Percentiles rank a stretch among this genome's conserved stretches.
Conservation (phyloP, 352 stramenopile species). For the Thalassiosira exigua region DNA sequence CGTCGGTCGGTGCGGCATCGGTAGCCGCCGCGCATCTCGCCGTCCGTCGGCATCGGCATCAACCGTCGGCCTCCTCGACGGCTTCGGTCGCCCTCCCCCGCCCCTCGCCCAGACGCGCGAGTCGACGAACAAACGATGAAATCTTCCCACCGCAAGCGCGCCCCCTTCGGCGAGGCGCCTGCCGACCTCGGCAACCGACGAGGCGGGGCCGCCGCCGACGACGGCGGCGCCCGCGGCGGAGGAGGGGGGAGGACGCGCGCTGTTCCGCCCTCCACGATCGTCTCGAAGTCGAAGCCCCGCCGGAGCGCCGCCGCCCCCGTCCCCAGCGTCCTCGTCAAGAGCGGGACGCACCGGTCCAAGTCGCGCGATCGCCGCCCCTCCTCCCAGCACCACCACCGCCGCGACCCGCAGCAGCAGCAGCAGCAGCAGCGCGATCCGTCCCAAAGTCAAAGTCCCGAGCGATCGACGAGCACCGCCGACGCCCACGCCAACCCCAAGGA, state of each 20-base stretch:
- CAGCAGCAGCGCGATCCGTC: not conserved
- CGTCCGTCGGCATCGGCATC: too few relatives aligned
- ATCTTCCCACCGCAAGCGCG: conserved; percentile 16
- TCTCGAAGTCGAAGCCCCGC: not conserved
- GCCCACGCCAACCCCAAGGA: not conserved
- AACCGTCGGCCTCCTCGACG: too few relatives aligned
- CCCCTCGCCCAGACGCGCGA: too few relatives aligned
- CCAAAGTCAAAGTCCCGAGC: too few relatives aligned
- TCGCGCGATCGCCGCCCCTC: not conserved
- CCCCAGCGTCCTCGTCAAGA: conserved; percentile 5
- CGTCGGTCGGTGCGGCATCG: too few relatives aligned
- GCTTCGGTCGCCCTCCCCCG: too few relatives aligned
- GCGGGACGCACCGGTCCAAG: not conserved
- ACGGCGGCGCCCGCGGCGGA: too few relatives aligned
- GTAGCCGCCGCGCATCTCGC: too few relatives aligned
- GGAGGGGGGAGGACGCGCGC: not conserved
- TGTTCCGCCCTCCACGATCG: not conserved
- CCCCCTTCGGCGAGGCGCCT: conserved; percentile 27
- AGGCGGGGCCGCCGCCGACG: too few relatives aligned
- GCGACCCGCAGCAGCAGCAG: not conserved
- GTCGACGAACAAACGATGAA: too few relatives aligned
- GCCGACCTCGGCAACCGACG: conserved; percentile 35
- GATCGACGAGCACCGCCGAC: not conserved
- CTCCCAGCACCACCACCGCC: not conserved
- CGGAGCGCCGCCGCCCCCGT: conserved; percentile 1